These are phyloP conservation scores for Ampelocalamus luodianensis DNA, from an alignment of 176 grass and related monocot genomes.

Conservation along the genomic window DNA sequence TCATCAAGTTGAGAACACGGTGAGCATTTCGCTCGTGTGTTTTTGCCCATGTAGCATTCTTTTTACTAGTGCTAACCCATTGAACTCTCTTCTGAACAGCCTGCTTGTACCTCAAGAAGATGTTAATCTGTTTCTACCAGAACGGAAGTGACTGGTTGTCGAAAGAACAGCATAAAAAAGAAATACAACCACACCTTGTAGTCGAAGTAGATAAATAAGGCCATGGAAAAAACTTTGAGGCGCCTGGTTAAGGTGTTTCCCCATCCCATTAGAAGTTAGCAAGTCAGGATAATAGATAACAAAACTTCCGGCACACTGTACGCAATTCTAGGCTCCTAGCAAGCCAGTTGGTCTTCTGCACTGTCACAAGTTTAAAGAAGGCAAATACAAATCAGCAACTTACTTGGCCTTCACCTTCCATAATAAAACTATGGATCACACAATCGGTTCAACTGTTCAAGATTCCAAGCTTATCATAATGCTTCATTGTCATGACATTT, in stretches of 20 bases:
- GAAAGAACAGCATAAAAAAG: slow-evolving; percentile 30
- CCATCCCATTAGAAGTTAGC: slow-evolving; percentile 72
- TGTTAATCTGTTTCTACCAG: slow-evolving; percentile 44
- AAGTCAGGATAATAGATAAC: slow-evolving; percentile 10
- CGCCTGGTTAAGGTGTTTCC: slow-evolving; percentile 71
- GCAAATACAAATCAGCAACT: slow-evolving; percentile 30
- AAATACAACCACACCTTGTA: slow-evolving; percentile 65
- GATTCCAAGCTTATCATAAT: neutral
- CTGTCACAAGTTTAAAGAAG: slow-evolving; percentile 34
- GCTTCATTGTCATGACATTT: slow-evolving; percentile 12
- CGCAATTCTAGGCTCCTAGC: slow-evolving; percentile 20
- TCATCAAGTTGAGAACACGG: slow-evolving; percentile 88
- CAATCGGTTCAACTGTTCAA: neutral
- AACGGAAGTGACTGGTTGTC: slow-evolving; percentile 1
- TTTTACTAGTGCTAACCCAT: slow-evolving; percentile 70
- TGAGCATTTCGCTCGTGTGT: slow-evolving; percentile 85
- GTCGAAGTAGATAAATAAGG: slow-evolving; percentile 75
- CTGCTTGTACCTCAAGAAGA: slow-evolving; percentile 53
- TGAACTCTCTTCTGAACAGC: slow-evolving; percentile 81
- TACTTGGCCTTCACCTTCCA: neutral
- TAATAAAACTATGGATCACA: slow-evolving; percentile 17
- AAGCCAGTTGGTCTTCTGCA: slow-evolving; percentile 29
- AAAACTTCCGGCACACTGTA: neutral
- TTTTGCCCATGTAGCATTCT: slow-evolving; percentile 71
- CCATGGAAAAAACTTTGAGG: slow-evolving; percentile 77